These are phyloP conservation scores for Populus ilicifolia DNA, from an alignment of 345 rosid genomes.

Conservation along the genomic window DNA sequence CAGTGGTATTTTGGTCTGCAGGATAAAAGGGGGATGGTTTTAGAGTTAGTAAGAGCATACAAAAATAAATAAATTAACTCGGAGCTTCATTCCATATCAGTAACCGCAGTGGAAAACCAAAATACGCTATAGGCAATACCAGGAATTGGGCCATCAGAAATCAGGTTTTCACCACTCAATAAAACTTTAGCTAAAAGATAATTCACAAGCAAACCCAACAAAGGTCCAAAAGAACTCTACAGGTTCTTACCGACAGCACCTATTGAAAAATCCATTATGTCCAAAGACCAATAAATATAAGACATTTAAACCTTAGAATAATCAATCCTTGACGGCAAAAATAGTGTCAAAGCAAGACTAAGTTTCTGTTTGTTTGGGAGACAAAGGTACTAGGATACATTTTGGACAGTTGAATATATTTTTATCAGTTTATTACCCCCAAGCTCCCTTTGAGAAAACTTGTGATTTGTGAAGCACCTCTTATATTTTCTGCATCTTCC, in stretches of 20 bases:
- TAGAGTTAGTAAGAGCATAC: neutral
- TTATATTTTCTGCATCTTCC: neutral
- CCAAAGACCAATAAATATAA: neutral
- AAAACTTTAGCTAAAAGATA: neutral
- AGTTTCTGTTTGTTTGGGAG: too few species aligned
- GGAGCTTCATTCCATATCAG: neutral
- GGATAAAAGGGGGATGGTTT: neutral
- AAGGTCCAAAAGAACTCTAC: neutral
- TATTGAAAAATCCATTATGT: neutral
- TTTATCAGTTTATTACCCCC: too few species aligned
- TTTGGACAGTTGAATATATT: too few species aligned
- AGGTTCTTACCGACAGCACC: neutral
- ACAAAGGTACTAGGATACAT: too few species aligned
- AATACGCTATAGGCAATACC: neutral
- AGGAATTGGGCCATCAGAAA: neutral
- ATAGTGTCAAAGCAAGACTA: too few species aligned
- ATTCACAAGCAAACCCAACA: neutral
- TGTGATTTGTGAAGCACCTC: too few species aligned
- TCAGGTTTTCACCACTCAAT: neutral
- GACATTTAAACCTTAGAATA: too few species aligned
- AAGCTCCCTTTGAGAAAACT: too few species aligned
- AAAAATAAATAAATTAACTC: neutral
- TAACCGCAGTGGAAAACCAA: neutral
- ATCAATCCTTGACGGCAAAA: too few species aligned
- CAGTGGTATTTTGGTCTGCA: constrained; percentile 71